Base-by-base conservation (phyloP, 495 filamentous ascomycete species). In the Xylaria flabelliformis region DNA sequence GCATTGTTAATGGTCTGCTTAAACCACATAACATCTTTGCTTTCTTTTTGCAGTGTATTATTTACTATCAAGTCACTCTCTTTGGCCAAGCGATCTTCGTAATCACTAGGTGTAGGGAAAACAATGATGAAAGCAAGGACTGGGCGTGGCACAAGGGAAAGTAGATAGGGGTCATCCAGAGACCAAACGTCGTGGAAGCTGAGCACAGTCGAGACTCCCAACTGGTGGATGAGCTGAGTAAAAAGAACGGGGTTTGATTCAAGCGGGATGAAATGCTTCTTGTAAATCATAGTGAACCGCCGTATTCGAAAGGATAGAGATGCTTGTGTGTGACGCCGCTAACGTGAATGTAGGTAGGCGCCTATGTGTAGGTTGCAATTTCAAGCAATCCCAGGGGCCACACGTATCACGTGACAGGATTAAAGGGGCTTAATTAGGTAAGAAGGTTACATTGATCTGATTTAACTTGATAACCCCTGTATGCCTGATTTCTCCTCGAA, bases 1-100 rank as follows among this genome's bases (percentile, higher is more conserved):
- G 91, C 89, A 79, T 94, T 90, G 48, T 89, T 83, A 75, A 96
- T 95, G 0, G 92, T 95, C 74, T 96, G 92, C 74, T 91, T 91
- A 80, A 92, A 95, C 92, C 91, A 95, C 46, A 93, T 85, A 0
- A 83, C 75, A 12, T 75, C 73, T 58, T 85, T 81, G 13, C 74
- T 76, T 4, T 41, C 74, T 67, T 64, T 83, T 21, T 76, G 79
- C 12, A 76, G 75, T 17, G 74, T 61, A 67, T 86, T 83, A 41
- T 84, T 82, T 39, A 55, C 17, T 55, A 72, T 78, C 1, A 77
- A 51, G 19, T 77, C 77, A 74, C 92, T 88, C 78, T 90, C 88
- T 55, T 79, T 71, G 56, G 74, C 76, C 42, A 88, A 84, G 66
- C 82, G 82, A 62, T 79, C 69, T 78, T 91, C 85, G 82, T 91